phyloP scores from a whole-genome alignment of 768 basidiomycete genomes.

The Chlorophyllum brunneum region DNA sequence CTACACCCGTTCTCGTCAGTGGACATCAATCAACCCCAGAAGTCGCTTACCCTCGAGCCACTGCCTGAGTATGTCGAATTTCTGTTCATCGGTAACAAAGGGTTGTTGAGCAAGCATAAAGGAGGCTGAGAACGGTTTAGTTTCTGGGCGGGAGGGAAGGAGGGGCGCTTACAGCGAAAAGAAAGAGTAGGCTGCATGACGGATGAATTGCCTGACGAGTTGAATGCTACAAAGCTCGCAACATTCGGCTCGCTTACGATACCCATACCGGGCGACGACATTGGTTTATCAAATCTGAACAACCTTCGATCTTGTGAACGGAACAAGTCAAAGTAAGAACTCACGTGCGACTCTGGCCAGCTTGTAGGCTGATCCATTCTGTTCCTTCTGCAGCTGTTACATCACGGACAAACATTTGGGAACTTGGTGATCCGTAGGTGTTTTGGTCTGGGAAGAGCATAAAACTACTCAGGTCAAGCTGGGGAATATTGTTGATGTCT shows the following conservation, averaged over 20 bases:
- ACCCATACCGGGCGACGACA: conserved; percentile 51
- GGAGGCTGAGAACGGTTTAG: conserved; percentile 26
- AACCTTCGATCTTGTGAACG: not conserved
- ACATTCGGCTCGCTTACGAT: conserved; percentile 53
- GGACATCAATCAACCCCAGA: not conserved
- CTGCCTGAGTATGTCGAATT: conserved; percentile 45
- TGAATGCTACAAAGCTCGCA: conserved; percentile 57
- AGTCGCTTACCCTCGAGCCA: conserved; percentile 44
- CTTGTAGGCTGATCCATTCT: conserved; percentile 52
- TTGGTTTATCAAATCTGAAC: conserved; percentile 50
- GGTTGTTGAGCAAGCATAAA: conserved; percentile 21
- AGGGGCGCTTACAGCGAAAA: too few relatives aligned
- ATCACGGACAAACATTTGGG: conserved; percentile 44
- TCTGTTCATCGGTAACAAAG: conserved; percentile 49
- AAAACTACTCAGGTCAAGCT: conserved; percentile 56
- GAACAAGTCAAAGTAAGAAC: conserved; percentile 10
- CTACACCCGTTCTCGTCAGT: too few relatives aligned
- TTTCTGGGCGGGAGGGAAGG: conserved; percentile 32
- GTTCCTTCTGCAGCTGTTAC: conserved; percentile 46
- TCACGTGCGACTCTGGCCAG: conserved; percentile 40
- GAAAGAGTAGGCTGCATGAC: too few relatives aligned
- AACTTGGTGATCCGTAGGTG: conserved; percentile 43
- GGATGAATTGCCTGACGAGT: conserved; percentile 37
- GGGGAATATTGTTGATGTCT: conserved; percentile 52
- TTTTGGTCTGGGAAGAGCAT: conserved; percentile 70